Evolutionary conservation across 2,329 filamentous ascomycete genomes (phyloP).

Genomic region (Diatrype stigma): DNA sequence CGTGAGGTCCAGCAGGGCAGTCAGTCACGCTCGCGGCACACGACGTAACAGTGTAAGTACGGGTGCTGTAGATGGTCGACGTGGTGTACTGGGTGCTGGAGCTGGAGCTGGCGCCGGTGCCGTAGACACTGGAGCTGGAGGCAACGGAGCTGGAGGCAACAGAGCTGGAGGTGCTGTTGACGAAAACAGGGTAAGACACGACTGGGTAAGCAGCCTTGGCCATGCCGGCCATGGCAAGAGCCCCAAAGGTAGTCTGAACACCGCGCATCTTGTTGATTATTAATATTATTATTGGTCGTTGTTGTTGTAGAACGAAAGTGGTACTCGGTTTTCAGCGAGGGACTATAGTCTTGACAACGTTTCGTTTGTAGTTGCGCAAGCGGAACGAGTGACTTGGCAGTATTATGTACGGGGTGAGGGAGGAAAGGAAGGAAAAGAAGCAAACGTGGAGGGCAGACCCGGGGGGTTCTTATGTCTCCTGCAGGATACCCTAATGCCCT

Average conservation of each 20-base stretch:
- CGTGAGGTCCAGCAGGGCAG: slow-evolving; percentile 9
- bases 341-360: slow-evolving; percentile 8
- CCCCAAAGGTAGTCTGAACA: slow-evolving; percentile 11
- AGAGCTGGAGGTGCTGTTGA: neutral
- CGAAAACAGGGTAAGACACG: neutral
- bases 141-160: neutral
- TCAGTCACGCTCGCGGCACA: slow-evolving; percentile 10
- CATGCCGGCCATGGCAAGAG: slow-evolving; percentile 17
- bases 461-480: neutral
- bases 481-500: too few relatives aligned
- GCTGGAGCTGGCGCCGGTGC: neutral
- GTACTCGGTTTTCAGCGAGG: slow-evolving; percentile 6
- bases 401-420: neutral
- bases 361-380: slow-evolving; percentile 6
- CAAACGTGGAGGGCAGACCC: neutral
- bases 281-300: slow-evolving; percentile 2
- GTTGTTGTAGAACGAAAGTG: slow-evolving; percentile 6
- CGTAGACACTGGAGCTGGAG: neutral
- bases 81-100: slow-evolving; percentile 8
- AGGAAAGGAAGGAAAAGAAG: neutral
- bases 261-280: slow-evolving; percentile 16
- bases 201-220: slow-evolving; percentile 12
- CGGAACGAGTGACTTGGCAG: slow-evolving; percentile 16
- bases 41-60: neutral
- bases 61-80: slow-evolving; percentile 15